Evolutionary conservation across 2,329 filamentous ascomycete genomes (phyloP), one percentile per base, ranked within the genome.

Genomic region (Emericellopsis atlantica): DNA sequence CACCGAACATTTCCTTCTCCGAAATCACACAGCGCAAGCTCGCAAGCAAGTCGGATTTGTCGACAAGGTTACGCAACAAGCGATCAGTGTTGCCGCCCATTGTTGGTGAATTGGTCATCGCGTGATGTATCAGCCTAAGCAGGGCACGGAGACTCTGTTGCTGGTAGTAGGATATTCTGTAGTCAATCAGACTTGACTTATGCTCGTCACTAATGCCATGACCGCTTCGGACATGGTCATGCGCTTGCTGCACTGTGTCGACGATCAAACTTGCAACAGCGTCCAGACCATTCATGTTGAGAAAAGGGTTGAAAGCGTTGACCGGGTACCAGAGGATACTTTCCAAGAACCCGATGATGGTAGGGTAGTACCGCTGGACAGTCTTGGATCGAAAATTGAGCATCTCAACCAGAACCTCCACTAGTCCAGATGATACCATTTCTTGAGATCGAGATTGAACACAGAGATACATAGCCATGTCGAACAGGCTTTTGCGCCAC

Each of bases 61-160:
- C 93, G 37, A 95, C 93, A 44, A 98, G 65, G 54, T 96, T 98
- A 41, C 93, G 79, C 50, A 98, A 69, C 5, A 95, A 68, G 31
- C 92, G 82, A 56, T 96, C 92, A 42, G 89, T 90, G 44, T 89
- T 92, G 43, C 84, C 85, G 42, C 84, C 73, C 46, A 71, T 74
- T 32, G 67, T 68, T 48, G 72, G 78, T 58, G 66, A 81, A 72
- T 72, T 93, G 60, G 63, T 83, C 81, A 96, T 94, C 65, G 96
- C 82, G 57, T 96, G 89, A 51, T 95, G 89, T 46, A 95, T 83
- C 55, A 96, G 95, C 59, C 95, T 95, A 59, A 98, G 82, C 36
- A 95, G 69, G 78, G 86, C 93, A 54, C 93, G 89, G 24, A 98
- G 70, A 15, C 87, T 90, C 58, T 95, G 87, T 56, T 96, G 92